These are phyloP conservation scores for Malassezia obtusa DNA, from an alignment of 1,284 basidiomycete genomes.

Conservation along the genomic window DNA sequence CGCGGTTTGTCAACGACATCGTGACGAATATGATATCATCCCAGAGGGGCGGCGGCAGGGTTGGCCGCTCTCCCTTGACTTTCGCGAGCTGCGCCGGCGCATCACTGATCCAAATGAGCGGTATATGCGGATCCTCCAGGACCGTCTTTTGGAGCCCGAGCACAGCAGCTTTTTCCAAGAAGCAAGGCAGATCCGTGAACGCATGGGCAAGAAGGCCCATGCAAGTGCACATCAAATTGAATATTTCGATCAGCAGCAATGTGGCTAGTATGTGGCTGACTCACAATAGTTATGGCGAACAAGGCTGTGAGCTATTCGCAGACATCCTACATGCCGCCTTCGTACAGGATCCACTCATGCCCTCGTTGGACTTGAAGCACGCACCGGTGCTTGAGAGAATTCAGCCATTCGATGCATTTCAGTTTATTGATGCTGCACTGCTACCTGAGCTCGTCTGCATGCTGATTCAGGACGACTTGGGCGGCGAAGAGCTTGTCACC, in stretches of 20 bases:
- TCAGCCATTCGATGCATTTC: constrained; percentile 2
- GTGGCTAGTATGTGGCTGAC: constrained; percentile 12
- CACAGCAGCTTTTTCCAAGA: constrained; percentile 8
- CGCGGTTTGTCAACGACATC: constrained; percentile 15
- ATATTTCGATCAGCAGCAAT: constrained; percentile 6
- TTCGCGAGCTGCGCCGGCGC: constrained; percentile 7
- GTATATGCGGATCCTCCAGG: constrained; percentile 12
- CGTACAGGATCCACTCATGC: constrained; percentile 12
- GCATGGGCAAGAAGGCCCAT: neutral
- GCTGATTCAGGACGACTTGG: constrained; percentile 16
- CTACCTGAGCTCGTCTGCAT: constrained; percentile 16
- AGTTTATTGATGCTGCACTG: constrained; percentile 10
- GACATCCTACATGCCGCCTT: constrained; percentile 8
- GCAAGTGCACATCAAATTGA: constrained; percentile 6
- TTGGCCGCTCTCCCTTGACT: constrained; percentile 8
- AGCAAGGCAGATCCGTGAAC: neutral
- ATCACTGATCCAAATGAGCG: constrained; percentile 3
- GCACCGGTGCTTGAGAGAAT: neutral
- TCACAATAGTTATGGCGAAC: constrained; percentile 14
- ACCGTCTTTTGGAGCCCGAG: constrained; percentile 7
- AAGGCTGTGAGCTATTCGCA: constrained; percentile 11
- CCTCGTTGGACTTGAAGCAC: constrained; percentile 8
- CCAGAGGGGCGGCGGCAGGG: constrained; percentile 5
- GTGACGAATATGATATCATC: constrained; percentile 14
- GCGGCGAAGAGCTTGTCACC: neutral